Percentiles rank a stretch among this genome's conserved stretches.
Evolutionary conservation across 306 rosid species (phyloP).

Genomic region (Dryas alaskensis): DNA sequence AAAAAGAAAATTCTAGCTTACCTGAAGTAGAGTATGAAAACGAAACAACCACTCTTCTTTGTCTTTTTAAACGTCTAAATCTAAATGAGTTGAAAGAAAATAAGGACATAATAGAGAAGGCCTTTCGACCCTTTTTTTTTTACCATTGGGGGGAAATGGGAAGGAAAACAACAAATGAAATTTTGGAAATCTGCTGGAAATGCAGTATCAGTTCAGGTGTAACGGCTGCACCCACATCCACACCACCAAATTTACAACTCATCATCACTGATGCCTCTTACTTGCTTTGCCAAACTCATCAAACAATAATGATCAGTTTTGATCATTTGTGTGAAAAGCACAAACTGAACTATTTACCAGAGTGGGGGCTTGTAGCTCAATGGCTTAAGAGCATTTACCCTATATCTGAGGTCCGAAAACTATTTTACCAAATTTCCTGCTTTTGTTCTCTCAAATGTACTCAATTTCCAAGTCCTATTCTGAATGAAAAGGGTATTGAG

Average conservation of each 20-base stretch:
- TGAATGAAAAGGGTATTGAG: too few species aligned
- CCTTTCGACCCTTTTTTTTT: neutral
- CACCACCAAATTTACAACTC: neutral
- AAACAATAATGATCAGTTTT: neutral
- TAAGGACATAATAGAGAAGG: neutral
- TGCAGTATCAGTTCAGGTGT: neutral
- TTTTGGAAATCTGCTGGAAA: neutral
- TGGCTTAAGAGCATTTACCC: too few species aligned
- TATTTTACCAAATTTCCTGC: too few species aligned
- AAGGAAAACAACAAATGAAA: neutral
- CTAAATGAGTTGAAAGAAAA: neutral
- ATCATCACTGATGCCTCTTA: neutral
- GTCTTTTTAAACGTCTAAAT: neutral
- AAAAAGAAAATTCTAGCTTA: neutral
- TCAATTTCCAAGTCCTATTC: too few species aligned
- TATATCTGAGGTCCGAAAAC: too few species aligned
- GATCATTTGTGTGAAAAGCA: neutral
- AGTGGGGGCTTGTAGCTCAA: too few species aligned
- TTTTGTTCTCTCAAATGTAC: neutral
- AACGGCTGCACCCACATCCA: conserved; percentile 1
- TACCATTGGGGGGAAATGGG: neutral
- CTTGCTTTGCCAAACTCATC: neutral
- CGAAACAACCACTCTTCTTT: neutral
- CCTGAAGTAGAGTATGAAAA: neutral
- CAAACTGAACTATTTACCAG: too few species aligned